phyloP scores from a whole-genome alignment of 139 green algal species.

The Raphidocelis subcapitata region DNA sequence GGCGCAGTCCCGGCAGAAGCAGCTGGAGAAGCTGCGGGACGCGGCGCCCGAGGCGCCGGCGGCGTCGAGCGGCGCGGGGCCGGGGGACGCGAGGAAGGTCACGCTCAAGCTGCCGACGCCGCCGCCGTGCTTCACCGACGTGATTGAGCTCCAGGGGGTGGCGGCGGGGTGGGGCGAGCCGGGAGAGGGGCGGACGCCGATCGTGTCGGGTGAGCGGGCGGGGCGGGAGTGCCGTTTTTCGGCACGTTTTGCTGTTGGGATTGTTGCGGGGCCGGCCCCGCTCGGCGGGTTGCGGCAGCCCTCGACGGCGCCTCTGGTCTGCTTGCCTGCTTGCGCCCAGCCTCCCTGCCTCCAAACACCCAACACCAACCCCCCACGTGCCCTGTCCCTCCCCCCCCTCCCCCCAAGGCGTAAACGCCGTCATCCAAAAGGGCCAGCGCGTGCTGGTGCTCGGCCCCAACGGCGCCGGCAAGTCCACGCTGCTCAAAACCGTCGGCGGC shows the following conservation, averaged over 20 bases:
- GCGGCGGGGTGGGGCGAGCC: conserved; percentile 49
- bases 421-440: conserved; percentile 45
- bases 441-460: conserved; percentile 73
- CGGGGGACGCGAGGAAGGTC: conserved; percentile 48
- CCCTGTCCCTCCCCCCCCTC: too few relatives aligned
- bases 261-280: too few relatives aligned
- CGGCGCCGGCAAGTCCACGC: conserved; percentile 60
- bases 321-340: too few relatives aligned
- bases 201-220: too few relatives aligned
- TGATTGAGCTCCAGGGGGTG: conserved; percentile 47
- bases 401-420: conserved; percentile 34
- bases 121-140: conserved; percentile 58
- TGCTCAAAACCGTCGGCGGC: conserved; percentile 47
- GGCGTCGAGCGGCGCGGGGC: conserved; percentile 32
- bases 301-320: too few relatives aligned
- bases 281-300: too few relatives aligned
- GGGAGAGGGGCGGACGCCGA: too few relatives aligned
- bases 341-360: neutral
- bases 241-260: too few relatives aligned
- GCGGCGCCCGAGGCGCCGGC: conserved; percentile 38
- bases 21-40: conserved; percentile 62
- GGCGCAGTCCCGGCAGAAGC: conserved; percentile 61
- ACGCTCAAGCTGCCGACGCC: conserved; percentile 54
- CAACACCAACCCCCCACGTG: neutral
- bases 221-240: too few relatives aligned